These are phyloP conservation scores for Amanita fuliginea DNA, from an alignment of 768 basidiomycete species.

Conservation along the genomic window DNA sequence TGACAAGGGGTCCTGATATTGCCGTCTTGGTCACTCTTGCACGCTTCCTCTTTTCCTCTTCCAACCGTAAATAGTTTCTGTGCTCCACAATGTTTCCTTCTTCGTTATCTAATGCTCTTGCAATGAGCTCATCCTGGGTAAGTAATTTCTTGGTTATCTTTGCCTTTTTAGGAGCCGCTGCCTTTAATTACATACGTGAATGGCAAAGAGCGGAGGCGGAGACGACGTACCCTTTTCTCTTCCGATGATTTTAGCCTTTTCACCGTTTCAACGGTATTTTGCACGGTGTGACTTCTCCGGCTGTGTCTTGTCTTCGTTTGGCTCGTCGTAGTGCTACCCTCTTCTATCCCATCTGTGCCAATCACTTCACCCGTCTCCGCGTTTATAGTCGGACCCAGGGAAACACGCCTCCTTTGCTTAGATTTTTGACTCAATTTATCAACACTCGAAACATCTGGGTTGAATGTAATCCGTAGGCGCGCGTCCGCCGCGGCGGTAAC, in stretches of 20 bases:
- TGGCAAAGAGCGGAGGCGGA: neutral
- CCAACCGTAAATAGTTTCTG: constrained; percentile 63
- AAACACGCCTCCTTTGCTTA: constrained; percentile 36
- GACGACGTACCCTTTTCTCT: constrained; percentile 40
- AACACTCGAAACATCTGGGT: constrained; percentile 31
- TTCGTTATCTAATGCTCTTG: constrained; percentile 75
- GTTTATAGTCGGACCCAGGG: constrained; percentile 42
- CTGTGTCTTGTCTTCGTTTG: constrained; percentile 40
- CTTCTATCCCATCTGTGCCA: constrained; percentile 13
- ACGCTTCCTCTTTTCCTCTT: constrained; percentile 74
- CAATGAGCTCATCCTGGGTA: constrained; percentile 80
- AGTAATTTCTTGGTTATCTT: constrained; percentile 39
- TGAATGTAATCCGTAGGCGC: constrained; percentile 56
- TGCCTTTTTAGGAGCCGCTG: constrained; percentile 50
- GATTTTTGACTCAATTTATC: constrained; percentile 18
- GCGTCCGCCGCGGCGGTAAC: constrained; percentile 57
- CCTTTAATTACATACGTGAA: constrained; percentile 21
- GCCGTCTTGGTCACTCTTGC: constrained; percentile 50
- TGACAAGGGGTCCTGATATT: constrained; percentile 55
- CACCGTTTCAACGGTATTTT: constrained; percentile 59
- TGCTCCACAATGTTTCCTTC: constrained; percentile 77
- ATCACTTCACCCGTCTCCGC: constrained; percentile 53
- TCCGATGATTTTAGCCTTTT: constrained; percentile 54
- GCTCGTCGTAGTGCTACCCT: constrained; percentile 3
- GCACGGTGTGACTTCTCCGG: constrained; percentile 54